phyloP scores from a whole-genome alignment of 257 asterid genomes.

The Anisodus tanguticus region DNA sequence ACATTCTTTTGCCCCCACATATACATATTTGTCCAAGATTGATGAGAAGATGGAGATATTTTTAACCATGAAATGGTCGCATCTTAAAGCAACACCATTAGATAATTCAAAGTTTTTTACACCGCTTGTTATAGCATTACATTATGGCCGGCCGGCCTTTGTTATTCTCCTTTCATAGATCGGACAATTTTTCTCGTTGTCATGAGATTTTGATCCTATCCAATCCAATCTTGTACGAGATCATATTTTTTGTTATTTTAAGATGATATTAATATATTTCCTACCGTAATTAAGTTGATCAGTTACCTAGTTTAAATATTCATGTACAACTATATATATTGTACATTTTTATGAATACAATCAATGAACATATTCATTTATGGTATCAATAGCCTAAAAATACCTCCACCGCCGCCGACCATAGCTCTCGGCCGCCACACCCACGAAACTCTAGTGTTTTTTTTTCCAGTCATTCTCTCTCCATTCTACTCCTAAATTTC shows the following conservation, averaged over 20 bases:
- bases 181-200: neutral
- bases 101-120: neutral
- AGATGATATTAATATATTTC: too few relatives aligned
- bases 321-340: too few relatives aligned
- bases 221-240: neutral
- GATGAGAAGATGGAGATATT: neutral
- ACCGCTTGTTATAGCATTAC: neutral
- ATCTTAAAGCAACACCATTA: conserved; percentile 22
- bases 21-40: neutral
- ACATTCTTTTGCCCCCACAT: neutral
- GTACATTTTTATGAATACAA: too few relatives aligned
- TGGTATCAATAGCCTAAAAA: too few relatives aligned
- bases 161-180: neutral
- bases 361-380: too few relatives aligned
- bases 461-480: too few relatives aligned
- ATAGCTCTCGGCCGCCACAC: too few relatives aligned
- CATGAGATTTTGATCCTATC: neutral
- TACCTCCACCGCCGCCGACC: too few relatives aligned
- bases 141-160: neutral
- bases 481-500: too few relatives aligned
- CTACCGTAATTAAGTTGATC: too few relatives aligned
- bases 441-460: too few relatives aligned
- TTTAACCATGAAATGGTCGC: neutral
- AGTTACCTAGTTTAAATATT: too few relatives aligned
- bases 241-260: neutral